Evolutionary conservation across 2,329 filamentous ascomycete species (phyloP), one percentile per base, ranked within the genome.

Genomic region (Dothidotthia symphoricarpi): DNA sequence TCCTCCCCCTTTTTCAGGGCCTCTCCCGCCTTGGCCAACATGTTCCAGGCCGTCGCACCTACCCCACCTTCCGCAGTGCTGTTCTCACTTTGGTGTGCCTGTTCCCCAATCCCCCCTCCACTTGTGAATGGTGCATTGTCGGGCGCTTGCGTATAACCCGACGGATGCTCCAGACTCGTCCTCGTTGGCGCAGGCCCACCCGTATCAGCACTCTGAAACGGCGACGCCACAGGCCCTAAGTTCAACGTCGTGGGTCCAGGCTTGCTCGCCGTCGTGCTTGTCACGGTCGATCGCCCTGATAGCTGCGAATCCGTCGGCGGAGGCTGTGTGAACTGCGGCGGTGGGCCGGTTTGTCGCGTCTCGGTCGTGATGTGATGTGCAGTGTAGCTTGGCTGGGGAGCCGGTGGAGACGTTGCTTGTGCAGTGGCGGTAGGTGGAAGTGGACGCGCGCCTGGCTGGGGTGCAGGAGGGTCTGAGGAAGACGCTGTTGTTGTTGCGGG

Each of bases 111-210:
- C 46, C 63, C 45, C 64, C 59, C 69, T 45, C 72, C 70, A 22
- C 63, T 59, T 13, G 69, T 70, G 37, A 61, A 63, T 15, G 56
- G 55, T 14, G 55, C 50, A 36, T 66, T 70, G 62, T 48, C 66
- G 19, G 52, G 57, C 41, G 73, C 69, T 45, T 76, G 74, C 36
- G 67, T 55, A 52, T 76, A 76, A 10, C 72, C 71, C 0, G 72
- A 68, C 15, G 73, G 73, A 44, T 73, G 69, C 41, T 69, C 64
- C 25, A 69, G 46, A 45, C 50, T 61, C 27, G 37, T 31, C 14
- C 44, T 37, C 15, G 49, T 43, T 22, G 36, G 43, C 30, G 45
- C 47, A 16, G 42, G 53, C 16, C 49, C 56, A 6, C 46, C 49
- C 7, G 47, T 16, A 38, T 63, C 47, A 22, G 49, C 49, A 4